Conservation (phyloP, 2,329 filamentous ascomycete genomes). For the Phialocephala sp. region DNA sequence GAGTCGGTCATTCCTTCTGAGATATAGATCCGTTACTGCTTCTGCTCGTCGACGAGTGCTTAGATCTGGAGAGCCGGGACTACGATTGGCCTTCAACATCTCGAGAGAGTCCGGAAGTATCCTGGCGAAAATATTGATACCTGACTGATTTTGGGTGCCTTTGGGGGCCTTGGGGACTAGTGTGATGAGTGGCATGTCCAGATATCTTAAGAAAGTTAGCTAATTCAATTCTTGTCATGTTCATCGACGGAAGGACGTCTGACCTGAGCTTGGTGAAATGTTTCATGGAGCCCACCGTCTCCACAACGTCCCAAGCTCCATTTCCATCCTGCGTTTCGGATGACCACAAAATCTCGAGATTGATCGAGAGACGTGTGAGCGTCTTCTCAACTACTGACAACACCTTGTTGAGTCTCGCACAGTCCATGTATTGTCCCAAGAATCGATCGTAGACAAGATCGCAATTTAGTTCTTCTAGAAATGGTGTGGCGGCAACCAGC, state of each 20-base stretch:
- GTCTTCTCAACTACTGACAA: not conserved
- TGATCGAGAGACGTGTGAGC: conserved; percentile 6
- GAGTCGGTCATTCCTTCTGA: not conserved
- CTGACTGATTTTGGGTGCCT: too few relatives aligned
- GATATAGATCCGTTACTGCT: not conserved
- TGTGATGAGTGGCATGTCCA: conserved; percentile 11
- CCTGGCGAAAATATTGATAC: not conserved
- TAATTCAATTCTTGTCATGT: not conserved
- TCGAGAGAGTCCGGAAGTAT: not conserved
- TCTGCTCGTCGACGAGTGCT: not conserved
- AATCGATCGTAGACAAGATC: conserved; percentile 21
- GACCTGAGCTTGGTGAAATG: conserved; percentile 19
- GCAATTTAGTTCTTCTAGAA: conserved; percentile 20
- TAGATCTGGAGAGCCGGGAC: not conserved
- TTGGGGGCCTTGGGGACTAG: not conserved
- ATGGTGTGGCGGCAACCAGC: conserved; percentile 16
- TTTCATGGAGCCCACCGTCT: conserved; percentile 17
- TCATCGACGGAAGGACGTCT: not conserved
- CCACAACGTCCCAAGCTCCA: conserved; percentile 10
- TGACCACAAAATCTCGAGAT: not conserved
- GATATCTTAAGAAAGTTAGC: conserved; percentile 1
- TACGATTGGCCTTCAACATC: not conserved
- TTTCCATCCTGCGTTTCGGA: not conserved
- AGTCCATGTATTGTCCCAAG: conserved; percentile 4
- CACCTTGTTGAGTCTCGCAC: conserved; percentile 6